Base-by-base conservation (phyloP, 345 rosid genomes). In the Trapa bicornis region DNA sequence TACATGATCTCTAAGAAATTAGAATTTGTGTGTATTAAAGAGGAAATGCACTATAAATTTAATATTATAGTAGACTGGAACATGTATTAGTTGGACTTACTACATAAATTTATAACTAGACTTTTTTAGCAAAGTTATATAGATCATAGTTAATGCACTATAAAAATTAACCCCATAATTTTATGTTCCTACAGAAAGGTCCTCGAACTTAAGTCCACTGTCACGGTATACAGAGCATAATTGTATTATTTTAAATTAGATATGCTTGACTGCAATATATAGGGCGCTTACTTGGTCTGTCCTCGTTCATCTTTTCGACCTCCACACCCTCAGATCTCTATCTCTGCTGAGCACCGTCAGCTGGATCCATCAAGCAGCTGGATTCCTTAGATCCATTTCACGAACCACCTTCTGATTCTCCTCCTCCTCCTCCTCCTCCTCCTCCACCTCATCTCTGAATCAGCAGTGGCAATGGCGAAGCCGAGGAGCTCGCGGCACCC, bases 401-500 rank as follows among this genome's bases (percentile, higher is more conserved):
- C 43, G 43, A 7, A 17, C 67, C 45, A 4, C 29, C 29, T 22
- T 22, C 29, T 22, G 29, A 22, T 33, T 48, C 6, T 1, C 50
- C n/a, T 15, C 65, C n/a, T 3, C 29, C 11, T 29, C 32, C 62
- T 33, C 36, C 15, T 58, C 63, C 29, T 3, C 29, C 11, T 29
- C 32, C 62, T 33, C 36, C 15, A 33, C 63, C 29, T 22, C 29
- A 22, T 22, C 29, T 22, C 29, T 22, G 22, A 5, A 6, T 13
- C 38, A 7, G 63, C 36, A 9, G 37, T 15, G 9, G 53, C 62
- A 57, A 35, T 57, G 64, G 47, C 48, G 64, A 53, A 22, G 12
- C 79, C 65, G 69, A 85, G 89, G 76, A 72, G 78, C 73, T 72
- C 81, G 16, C 92, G 91, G 6, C 17, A 80, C 64, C 86, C 87